Conservation (phyloP, 495 filamentous ascomycete genomes). For the Penicillium tannophilum region DNA sequence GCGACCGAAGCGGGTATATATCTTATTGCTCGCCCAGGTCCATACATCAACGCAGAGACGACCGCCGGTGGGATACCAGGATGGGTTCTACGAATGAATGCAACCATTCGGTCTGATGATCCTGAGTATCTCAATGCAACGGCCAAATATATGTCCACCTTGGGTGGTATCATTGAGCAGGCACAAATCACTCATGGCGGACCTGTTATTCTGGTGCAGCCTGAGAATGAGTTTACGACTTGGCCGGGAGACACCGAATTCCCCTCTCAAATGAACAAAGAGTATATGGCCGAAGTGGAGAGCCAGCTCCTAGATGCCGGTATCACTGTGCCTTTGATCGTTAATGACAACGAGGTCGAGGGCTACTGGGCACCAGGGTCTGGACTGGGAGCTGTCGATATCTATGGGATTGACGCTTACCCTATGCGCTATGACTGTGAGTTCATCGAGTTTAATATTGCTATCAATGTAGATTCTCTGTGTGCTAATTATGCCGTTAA, state of each 20-base stretch:
- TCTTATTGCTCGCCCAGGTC: conserved; percentile 65
- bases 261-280: conserved; percentile 43
- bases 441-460: background rate
- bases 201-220: conserved; percentile 69
- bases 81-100: conserved; percentile 59
- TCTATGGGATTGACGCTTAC: conserved; percentile 71
- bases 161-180: conserved; percentile 61
- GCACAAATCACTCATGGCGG: conserved; percentile 74
- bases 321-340: conserved; percentile 68
- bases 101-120: conserved; percentile 55
- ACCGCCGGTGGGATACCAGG: conserved; percentile 60
- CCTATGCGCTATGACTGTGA: conserved; percentile 60
- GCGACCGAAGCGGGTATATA: conserved; percentile 67
- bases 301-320: conserved; percentile 61
- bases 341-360: conserved; percentile 58
- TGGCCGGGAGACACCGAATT: conserved; percentile 37
- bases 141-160: conserved; percentile 38
- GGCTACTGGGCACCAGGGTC: conserved; percentile 64
- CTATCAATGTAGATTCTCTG: no score
- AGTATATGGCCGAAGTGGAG: conserved; percentile 65
- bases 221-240: conserved; percentile 66
- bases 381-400: conserved; percentile 61
- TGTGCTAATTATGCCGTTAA: background rate
- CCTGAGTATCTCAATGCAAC: conserved; percentile 63
- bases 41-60: conserved; percentile 66